Evolutionary conservation across 768 basidiomycete genomes (phyloP).

Genomic region (Auriscalpium microsporum): DNA sequence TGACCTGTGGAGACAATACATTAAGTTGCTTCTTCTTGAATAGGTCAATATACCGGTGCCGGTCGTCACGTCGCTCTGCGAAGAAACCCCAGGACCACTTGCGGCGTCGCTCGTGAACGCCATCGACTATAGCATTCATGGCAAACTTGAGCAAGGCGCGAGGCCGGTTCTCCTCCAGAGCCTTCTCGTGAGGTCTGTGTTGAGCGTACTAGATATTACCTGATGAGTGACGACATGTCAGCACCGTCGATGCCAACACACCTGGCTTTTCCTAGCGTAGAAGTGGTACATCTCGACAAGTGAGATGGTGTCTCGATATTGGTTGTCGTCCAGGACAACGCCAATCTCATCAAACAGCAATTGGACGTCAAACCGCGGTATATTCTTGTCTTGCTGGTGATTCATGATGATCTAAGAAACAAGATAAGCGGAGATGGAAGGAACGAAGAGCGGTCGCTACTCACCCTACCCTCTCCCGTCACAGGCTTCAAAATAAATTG

Average conservation of each 20-base stretch:
- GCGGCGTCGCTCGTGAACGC: constrained; percentile 71
- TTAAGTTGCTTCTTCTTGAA: constrained; percentile 69
- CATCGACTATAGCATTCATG: constrained; percentile 65
- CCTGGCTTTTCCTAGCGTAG: constrained; percentile 78
- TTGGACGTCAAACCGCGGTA: constrained; percentile 80
- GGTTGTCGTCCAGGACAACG: constrained; percentile 83
- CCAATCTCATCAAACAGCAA: constrained; percentile 91
- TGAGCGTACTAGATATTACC: constrained; percentile 61
- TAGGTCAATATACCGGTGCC: constrained; percentile 74
- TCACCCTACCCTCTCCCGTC: constrained; percentile 84
- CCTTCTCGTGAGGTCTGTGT: constrained; percentile 61
- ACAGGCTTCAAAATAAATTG: constrained; percentile 96
- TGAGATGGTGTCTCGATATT: constrained; percentile 90
- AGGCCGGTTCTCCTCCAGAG: constrained; percentile 50
- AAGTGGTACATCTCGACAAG: constrained; percentile 96
- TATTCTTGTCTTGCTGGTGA: constrained; percentile 61
- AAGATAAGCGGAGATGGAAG: not conserved
- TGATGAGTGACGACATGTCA: constrained; percentile 10
- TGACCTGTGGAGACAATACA: constrained; percentile 48
- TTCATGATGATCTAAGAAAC: constrained; percentile 68
- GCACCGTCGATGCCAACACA: constrained; percentile 21
- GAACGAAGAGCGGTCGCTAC: constrained; percentile 17
- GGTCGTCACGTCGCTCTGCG: constrained; percentile 77
- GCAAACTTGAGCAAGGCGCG: constrained; percentile 74
- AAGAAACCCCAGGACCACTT: constrained; percentile 94